Evolutionary conservation across 257 asterid genomes (phyloP), one percentile per base, ranked within the genome.

Genomic region (Jacaranda copaia): DNA sequence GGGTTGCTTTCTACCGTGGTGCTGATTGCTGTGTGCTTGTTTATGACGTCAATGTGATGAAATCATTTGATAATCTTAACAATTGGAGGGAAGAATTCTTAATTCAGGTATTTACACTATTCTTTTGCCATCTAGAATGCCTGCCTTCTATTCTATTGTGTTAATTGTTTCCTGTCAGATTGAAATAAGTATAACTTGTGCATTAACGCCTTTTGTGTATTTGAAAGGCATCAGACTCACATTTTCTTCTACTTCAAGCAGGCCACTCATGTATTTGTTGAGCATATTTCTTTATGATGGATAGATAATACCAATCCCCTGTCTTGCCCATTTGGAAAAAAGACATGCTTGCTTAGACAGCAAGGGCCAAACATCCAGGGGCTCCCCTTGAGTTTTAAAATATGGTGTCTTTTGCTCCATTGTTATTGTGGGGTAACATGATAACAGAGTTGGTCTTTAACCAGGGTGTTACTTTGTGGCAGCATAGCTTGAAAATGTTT

Each of bases 11-110:
- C 79, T 96, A 96, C 86, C 98, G 99, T 2, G 99, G 99, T 72
- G 99, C 99, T 52, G 99, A 96, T 88, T 96, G 98, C 79, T 96
- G 99, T 77, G 97, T 96, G 77, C 99, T 96, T 88, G 97, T 90
- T 18, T 91, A 96, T 82, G 99, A 96, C 77, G 98, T 90, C 60
- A 95, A 95, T 80, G 93, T 88, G 79, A 89, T 86, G 94, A 95
- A 95, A 83, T 95, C 99, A 42, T 95, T 95, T 71, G 99, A 95
- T 74, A 89, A 90, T 85, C 94, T 95, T 62, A 93, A 95, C 81
- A 91, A 91, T 32, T 95, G 99, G 99, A 91, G 97, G 83, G 98
- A 95, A 81, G 99, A 95, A 75, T 95, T 95, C 86, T 87, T 95
- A 66, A 95, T 95, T 77, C 99, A 95, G 98, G 99, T 95, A 83